Percentiles rank a stretch among this genome's conserved stretches.
Evolutionary conservation across 371 early-diverging fungal species (phyloP).

Genomic region (Batkoa obscura): DNA sequence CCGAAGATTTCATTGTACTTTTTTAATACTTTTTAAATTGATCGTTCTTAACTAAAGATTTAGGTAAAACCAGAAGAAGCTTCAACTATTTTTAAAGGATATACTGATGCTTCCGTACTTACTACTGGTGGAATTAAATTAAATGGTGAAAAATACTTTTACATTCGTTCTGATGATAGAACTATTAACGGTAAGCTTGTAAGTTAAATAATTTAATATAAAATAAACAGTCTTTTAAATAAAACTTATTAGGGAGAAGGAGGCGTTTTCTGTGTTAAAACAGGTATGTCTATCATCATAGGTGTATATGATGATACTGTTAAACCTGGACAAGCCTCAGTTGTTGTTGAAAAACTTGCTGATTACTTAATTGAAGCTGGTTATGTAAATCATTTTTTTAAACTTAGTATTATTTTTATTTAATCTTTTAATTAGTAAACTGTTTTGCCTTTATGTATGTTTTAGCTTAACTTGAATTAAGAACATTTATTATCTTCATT

Average conservation of each 20-base stretch:
- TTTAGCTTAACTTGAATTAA: no score
- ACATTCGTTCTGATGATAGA: constrained; percentile 38
- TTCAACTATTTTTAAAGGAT: constrained; percentile 33
- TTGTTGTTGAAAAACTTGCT: constrained; percentile 58
- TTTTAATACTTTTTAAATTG: constrained; percentile 1
- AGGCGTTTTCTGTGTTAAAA: constrained; percentile 62
- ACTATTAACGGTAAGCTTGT: constrained; percentile 68
- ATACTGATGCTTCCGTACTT: constrained; percentile 29
- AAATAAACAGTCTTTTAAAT: not conserved
- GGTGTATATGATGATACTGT: constrained; percentile 43
- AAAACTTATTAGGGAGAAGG: constrained; percentile 26
- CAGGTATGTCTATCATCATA: constrained; percentile 57
- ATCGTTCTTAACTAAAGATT: not conserved
- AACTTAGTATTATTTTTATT: not conserved
- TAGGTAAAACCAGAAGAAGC: constrained; percentile 39
- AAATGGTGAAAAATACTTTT: constrained; percentile 50
- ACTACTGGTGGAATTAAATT: constrained; percentile 46
- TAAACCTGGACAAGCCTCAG: constrained; percentile 55
- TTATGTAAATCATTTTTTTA: constrained; percentile 1
- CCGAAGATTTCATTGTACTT: constrained; percentile 41
- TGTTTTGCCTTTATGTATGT: no score
- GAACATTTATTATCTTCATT: no score
- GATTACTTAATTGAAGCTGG: constrained; percentile 37
- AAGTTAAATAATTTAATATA: constrained; percentile 6
- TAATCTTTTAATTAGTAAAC: not conserved